Percentiles rank a stretch among this genome's conserved stretches.
Evolutionary conservation across 805 yeast genomes (phyloP).

Genomic region (Saturnispora serradocipensis): DNA sequence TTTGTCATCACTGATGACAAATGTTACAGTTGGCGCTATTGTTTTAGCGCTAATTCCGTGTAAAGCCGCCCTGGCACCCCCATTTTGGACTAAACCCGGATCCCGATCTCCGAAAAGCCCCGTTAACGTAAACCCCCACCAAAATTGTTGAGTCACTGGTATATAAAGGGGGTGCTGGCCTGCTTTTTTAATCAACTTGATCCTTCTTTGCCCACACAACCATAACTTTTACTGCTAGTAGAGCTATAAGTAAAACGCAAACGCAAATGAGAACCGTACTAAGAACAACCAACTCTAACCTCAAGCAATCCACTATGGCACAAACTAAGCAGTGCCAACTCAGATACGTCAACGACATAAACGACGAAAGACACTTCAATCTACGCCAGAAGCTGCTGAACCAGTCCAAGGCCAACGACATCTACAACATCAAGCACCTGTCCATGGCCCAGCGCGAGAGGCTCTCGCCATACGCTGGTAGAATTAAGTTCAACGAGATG

Average conservation of each 20-base stretch:
- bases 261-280: background rate
- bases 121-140: background rate
- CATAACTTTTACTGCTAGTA: background rate
- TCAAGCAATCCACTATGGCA: background rate
- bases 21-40: background rate
- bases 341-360: background rate
- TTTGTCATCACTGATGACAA: background rate
- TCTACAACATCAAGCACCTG: background rate
- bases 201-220: too few species aligned
- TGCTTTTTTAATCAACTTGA: too few species aligned
- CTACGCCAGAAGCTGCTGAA: background rate
- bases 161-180: background rate
- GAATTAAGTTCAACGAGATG: background rate
- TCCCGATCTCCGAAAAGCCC: background rate
- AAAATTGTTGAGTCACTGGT: background rate
- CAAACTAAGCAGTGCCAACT: background rate
- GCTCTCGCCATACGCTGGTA: background rate
- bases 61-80: background rate
- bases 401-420: background rate
- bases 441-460: slow-evolving; percentile 2
- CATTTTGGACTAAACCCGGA: background rate
- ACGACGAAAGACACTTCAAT: slow-evolving; percentile 2
- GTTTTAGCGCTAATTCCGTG: background rate
- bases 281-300: background rate
- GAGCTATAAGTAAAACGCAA: background rate